phyloP scores from a whole-genome alignment of 306 rosid species.

The Myrica gale region DNA sequence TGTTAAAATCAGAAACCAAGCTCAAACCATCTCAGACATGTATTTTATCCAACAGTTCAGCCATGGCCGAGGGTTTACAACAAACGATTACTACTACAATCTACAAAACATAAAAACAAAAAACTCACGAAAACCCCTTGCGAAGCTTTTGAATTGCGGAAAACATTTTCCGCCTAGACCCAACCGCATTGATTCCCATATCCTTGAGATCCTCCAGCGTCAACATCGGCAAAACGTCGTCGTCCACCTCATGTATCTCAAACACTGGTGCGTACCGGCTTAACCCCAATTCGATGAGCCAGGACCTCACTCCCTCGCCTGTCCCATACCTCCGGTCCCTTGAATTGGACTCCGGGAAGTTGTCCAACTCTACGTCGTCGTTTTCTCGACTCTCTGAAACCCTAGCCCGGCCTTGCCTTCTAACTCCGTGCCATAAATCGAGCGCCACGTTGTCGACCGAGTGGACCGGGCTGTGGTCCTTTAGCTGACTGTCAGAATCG shows the following conservation, averaged over 20 bases:
- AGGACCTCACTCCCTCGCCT: constrained; percentile 53
- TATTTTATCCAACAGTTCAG: constrained; percentile 2
- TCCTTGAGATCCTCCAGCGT: constrained; percentile 78
- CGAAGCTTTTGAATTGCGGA: constrained; percentile 63
- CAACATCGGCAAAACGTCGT: constrained; percentile 67
- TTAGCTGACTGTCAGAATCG: constrained; percentile 39
- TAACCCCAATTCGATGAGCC: constrained; percentile 60
- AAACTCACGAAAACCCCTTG: constrained; percentile 43
- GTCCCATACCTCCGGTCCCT: constrained; percentile 29
- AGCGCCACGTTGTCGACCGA: constrained; percentile 39
- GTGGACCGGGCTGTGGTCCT: constrained; percentile 37
- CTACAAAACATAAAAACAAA: background rate
- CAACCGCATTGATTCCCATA: constrained; percentile 74
- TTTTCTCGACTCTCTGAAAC: constrained; percentile 38
- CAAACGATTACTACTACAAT: constrained; percentile 9
- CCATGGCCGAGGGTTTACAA: constrained; percentile 16
- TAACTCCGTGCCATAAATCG: constrained; percentile 38
- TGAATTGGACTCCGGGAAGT: constrained; percentile 43
- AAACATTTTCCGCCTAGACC: constrained; percentile 70
- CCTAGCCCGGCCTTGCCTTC: constrained; percentile 34
- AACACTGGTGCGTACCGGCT: constrained; percentile 68
- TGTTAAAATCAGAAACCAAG: background rate
- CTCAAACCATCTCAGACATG: constrained; percentile 27
- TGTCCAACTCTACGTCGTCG: constrained; percentile 28
- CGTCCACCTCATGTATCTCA: constrained; percentile 77